Conservation (phyloP, 2,329 filamentous ascomycete genomes). For the Pseudohalonectria lignicola region DNA sequence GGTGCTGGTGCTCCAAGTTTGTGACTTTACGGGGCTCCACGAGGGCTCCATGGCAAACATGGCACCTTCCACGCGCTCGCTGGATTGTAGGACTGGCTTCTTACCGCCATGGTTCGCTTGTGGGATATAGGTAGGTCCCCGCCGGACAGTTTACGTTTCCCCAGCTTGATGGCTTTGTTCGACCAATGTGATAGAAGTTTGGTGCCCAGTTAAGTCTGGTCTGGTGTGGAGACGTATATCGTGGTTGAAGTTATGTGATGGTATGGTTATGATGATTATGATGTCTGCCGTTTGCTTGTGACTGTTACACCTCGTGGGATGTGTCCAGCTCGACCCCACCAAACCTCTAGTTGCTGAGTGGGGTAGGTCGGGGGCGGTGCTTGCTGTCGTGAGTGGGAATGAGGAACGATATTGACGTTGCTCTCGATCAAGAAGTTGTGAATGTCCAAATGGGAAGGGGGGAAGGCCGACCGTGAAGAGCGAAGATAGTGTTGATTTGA, state of each 20-base stretch:
- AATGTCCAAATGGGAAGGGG: background rate
- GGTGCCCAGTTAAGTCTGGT: background rate
- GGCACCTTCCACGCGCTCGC: no score
- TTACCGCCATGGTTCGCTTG: constrained; percentile 52
- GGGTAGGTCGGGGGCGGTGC: background rate
- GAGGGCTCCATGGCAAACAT: no score
- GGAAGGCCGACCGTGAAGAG: background rate
- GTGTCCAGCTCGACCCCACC: background rate
- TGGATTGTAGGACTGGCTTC: no score
- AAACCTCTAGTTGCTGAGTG: background rate
- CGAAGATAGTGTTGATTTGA: no score
- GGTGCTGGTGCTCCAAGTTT: no score
- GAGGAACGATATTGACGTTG: background rate
- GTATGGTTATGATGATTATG: background rate
- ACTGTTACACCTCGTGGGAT: background rate
- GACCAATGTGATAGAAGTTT: background rate
- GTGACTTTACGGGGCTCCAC: no score
- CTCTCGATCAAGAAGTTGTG: background rate
- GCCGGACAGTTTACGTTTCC: constrained; percentile 57
- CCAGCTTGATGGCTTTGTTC: constrained; percentile 34
- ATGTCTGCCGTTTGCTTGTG: background rate
- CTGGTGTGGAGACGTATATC: background rate
- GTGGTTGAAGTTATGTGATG: background rate
- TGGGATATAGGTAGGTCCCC: constrained; percentile 44
- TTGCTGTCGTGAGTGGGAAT: background rate